A percentile compares a stretch with the other conserved stretches of the same genome.
Evolutionary conservation across 2,329 filamentous ascomycete species (phyloP).

Genomic region (Paraconiothyrium sp.): DNA sequence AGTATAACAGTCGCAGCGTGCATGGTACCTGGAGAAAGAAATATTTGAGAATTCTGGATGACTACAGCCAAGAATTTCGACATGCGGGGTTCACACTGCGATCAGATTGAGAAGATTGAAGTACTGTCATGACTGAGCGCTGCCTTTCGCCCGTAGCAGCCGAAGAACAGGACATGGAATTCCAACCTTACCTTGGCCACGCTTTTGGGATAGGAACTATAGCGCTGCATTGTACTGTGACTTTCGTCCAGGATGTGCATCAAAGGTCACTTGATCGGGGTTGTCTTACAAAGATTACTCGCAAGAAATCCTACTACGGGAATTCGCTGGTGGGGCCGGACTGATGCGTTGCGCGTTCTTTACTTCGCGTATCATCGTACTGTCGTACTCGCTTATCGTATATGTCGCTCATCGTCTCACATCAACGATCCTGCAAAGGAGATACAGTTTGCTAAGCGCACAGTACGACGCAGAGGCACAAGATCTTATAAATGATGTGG

Average conservation of each 20-base stretch:
- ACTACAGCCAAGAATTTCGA: not conserved
- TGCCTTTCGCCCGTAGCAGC: not conserved
- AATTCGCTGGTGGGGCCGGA: not conserved
- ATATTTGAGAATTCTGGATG: not conserved
- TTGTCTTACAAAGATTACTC: not conserved
- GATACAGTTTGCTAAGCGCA: not conserved
- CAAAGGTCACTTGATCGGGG: not conserved
- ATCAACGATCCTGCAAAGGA: not conserved
- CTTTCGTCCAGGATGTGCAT: not conserved
- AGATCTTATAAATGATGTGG: not conserved
- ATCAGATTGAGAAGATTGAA: not conserved
- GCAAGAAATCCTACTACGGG: not conserved
- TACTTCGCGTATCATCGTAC: not conserved
- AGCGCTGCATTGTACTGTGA: not conserved
- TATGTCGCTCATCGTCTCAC: not conserved
- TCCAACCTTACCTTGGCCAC: not conserved
- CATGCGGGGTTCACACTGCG: not conserved
- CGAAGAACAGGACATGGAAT: not conserved
- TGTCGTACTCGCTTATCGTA: conserved; percentile 18
- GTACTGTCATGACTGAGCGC: not conserved
- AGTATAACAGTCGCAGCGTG: not conserved
- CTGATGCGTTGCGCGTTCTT: not conserved
- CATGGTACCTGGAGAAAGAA: not conserved
- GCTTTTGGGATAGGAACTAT: not conserved
- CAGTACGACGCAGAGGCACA: conserved; percentile 1